phyloP scores from a whole-genome alignment of 805 yeast species.

The Saturnispora zaruensis region DNA sequence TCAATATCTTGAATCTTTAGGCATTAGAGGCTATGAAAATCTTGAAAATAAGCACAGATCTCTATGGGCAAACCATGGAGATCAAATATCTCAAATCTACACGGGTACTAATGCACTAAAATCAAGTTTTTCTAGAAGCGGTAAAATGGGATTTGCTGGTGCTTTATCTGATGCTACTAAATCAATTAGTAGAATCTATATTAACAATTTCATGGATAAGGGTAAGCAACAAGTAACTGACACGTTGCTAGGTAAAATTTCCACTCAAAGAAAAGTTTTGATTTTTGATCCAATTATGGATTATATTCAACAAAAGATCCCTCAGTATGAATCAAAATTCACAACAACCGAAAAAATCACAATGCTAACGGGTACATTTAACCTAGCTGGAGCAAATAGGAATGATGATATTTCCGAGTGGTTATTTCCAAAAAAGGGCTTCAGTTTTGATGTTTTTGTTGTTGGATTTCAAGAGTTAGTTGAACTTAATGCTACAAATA shows the following conservation, averaged over 20 bases:
- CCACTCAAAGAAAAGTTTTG: slow-evolving; percentile 59
- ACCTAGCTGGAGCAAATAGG: slow-evolving; percentile 65
- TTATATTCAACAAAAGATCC: slow-evolving; percentile 60
- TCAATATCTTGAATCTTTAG: slow-evolving; percentile 29
- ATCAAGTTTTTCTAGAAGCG: slow-evolving; percentile 88
- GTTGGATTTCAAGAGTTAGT: slow-evolving; percentile 92
- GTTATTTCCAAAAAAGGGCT: slow-evolving; percentile 67
- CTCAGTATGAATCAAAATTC: slow-evolving; percentile 40
- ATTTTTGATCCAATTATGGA: slow-evolving; percentile 87
- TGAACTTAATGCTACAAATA: slow-evolving; percentile 86
- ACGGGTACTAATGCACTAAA: slow-evolving; percentile 97
- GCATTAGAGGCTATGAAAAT: slow-evolving; percentile 35
- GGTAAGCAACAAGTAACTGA: slow-evolving; percentile 88
- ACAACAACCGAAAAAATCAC: slow-evolving; percentile 52
- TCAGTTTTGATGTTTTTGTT: slow-evolving; percentile 70
- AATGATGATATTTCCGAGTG: slow-evolving; percentile 59
- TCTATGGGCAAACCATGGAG: slow-evolving; percentile 98
- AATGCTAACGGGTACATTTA: slow-evolving; percentile 77
- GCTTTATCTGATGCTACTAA: slow-evolving; percentile 96
- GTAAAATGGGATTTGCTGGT: slow-evolving; percentile 94
- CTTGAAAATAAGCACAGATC: slow-evolving; percentile 69
- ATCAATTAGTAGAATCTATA: slow-evolving; percentile 89
- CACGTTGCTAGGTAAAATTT: slow-evolving; percentile 70
- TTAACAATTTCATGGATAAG: slow-evolving; percentile 91
- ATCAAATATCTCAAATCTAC: slow-evolving; percentile 88